Conservation (phyloP, 2,329 filamentous ascomycete species). For the Fusarium bulbicola region DNA sequence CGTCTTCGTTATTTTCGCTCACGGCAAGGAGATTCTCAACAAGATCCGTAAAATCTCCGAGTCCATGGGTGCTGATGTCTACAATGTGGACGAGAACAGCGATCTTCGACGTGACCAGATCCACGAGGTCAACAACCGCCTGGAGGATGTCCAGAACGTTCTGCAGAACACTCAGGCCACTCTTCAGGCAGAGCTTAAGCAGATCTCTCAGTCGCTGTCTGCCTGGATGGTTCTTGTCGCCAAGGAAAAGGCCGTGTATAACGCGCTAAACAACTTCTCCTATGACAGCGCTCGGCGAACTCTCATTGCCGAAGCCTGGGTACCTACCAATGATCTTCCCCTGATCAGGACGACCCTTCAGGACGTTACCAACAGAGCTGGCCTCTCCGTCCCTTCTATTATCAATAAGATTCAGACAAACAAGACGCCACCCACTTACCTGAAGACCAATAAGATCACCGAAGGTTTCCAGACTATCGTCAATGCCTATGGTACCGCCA, state of each 20-base stretch:
- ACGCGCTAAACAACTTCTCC: slow-evolving; percentile 94
- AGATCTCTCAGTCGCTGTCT: slow-evolving; percentile 90
- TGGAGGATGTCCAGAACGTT: slow-evolving; percentile 91
- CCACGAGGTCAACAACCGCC: slow-evolving; percentile 93
- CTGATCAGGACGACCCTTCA: slow-evolving; percentile 93
- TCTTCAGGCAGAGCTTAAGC: slow-evolving; percentile 88
- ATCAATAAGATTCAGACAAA: slow-evolving; percentile 98
- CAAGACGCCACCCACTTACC: slow-evolving; percentile 96
- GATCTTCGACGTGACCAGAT: slow-evolving; percentile 95
- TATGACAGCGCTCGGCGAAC: slow-evolving; percentile 97
- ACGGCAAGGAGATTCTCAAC: slow-evolving; percentile 96
- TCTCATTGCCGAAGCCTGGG: slow-evolving; percentile 97
- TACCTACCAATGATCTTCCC: slow-evolving; percentile 87
- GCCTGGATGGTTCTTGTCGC: slow-evolving; percentile 98
- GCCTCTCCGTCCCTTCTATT: slow-evolving; percentile 96
- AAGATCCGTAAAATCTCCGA: slow-evolving; percentile 99
- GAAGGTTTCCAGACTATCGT: slow-evolving; percentile 99
- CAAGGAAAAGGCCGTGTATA: slow-evolving; percentile 98
- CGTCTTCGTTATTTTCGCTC: slow-evolving; percentile 98
- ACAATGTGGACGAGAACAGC: slow-evolving; percentile 97
- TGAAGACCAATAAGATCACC: slow-evolving; percentile 99
- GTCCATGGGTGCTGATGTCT: slow-evolving; percentile 93
- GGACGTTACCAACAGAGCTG: slow-evolving; percentile 95
- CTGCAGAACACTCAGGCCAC: slow-evolving; percentile 95
- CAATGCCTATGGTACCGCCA: slow-evolving; percentile 96